Percentiles rank a stretch among this genome's conserved stretches.
Evolutionary conservation across 495 filamentous ascomycete species (phyloP).

Genomic region (Podospora tetraspora): DNA sequence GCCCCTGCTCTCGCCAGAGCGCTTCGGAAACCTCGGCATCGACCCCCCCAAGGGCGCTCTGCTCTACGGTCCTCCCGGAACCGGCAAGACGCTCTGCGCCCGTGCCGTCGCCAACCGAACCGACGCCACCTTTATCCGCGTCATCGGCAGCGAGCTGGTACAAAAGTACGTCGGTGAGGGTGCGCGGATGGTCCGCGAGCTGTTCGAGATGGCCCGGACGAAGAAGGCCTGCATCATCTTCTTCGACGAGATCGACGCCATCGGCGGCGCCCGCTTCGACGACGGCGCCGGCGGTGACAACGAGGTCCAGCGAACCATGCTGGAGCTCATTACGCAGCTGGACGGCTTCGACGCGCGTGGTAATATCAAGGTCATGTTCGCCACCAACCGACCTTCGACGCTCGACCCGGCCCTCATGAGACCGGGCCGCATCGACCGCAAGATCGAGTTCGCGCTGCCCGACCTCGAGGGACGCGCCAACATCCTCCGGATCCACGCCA

Average conservation of each 20-base stretch:
- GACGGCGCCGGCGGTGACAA: slow-evolving; percentile 98
- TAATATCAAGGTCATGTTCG: slow-evolving; percentile 99
- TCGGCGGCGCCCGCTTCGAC: slow-evolving; percentile 97
- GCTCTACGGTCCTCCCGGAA: slow-evolving; percentile 94
- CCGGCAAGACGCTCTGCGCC: slow-evolving; percentile 96
- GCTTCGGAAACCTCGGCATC: slow-evolving; percentile 95
- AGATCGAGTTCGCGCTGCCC: slow-evolving; percentile 96
- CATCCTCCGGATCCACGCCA: slow-evolving; percentile 96
- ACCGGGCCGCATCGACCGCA: slow-evolving; percentile 94
- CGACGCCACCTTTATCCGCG: slow-evolving; percentile 96
- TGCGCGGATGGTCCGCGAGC: slow-evolving; percentile 94
- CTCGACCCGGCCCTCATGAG: slow-evolving; percentile 95
- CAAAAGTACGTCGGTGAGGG: slow-evolving; percentile 99
- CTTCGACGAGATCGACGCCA: slow-evolving; percentile 98
- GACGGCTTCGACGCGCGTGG: slow-evolving; percentile 96
- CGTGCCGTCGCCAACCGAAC: slow-evolving; percentile 96
- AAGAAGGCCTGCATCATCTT: slow-evolving; percentile 99
- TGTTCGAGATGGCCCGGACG: slow-evolving; percentile 98
- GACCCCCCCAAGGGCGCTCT: slow-evolving; percentile 97
- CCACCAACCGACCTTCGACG: slow-evolving; percentile 93
- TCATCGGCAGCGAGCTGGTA: slow-evolving; percentile 94
- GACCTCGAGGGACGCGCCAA: slow-evolving; percentile 96
- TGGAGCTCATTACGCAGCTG: slow-evolving; percentile 96
- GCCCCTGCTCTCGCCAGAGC: slow-evolving; percentile 91
- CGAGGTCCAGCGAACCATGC: slow-evolving; percentile 98